These are phyloP conservation scores for Elongisporangium anandrum DNA, from an alignment of 352 stramenopile species.

Conservation along the genomic window DNA sequence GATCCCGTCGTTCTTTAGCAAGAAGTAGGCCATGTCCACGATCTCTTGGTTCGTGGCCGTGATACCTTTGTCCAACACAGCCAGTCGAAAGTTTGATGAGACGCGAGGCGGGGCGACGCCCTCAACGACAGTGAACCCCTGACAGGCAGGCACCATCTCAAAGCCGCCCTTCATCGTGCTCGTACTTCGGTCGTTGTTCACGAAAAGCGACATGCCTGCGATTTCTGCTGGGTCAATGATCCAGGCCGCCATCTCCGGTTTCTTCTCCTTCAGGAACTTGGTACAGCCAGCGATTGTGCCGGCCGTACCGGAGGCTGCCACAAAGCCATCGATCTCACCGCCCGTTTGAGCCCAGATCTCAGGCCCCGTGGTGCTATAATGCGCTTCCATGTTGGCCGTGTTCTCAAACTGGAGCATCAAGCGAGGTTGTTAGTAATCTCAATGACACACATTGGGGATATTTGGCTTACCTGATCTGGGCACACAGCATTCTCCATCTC, in stretches of 20 bases:
- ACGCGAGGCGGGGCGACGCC: constrained; percentile 92
- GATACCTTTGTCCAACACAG: constrained; percentile 89
- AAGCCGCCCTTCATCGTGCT: constrained; percentile 85
- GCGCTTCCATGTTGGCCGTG: constrained; percentile 59
- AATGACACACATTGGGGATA: background rate
- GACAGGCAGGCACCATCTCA: constrained; percentile 77
- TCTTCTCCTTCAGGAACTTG: constrained; percentile 91
- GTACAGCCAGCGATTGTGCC: constrained; percentile 91
- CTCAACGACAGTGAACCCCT: constrained; percentile 90
- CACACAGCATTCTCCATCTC: constrained; percentile 30
- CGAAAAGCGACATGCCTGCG: constrained; percentile 81
- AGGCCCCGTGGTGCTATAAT: constrained; percentile 75
- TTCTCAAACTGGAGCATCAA: constrained; percentile 57
- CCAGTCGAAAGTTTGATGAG: constrained; percentile 89
- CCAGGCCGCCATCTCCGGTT: constrained; percentile 48
- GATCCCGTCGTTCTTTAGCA: constrained; percentile 89
- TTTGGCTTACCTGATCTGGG: constrained; percentile 23
- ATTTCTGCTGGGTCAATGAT: constrained; percentile 77
- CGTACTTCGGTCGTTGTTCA: constrained; percentile 58
- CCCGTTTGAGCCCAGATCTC: constrained; percentile 88
- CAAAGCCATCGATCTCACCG: constrained; percentile 89
- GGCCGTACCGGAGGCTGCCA: constrained; percentile 87
- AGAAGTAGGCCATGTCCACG: constrained; percentile 90
- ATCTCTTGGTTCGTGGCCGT: constrained; percentile 91
- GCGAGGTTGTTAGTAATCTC: background rate